A percentile compares a stretch with the other conserved stretches of the same genome.
Conservation (phyloP, 2,329 filamentous ascomycete genomes). For the Magnaporthiopsis incrustans region DNA sequence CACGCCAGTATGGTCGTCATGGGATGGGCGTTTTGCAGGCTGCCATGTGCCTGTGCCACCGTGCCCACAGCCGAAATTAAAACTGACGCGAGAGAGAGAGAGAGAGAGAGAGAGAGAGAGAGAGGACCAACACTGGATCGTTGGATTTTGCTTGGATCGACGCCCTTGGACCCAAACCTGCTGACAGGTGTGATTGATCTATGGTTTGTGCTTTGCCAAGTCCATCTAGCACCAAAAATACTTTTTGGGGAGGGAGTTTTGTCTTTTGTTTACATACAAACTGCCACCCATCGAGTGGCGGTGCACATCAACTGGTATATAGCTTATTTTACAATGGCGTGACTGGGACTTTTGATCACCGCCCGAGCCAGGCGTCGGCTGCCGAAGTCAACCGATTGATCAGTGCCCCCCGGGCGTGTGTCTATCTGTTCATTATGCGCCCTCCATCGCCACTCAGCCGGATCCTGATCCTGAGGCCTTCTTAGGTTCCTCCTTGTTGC, state of each 20-base stretch:
- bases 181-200: not conserved
- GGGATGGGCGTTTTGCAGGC: not conserved
- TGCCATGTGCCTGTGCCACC: not conserved
- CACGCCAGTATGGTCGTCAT: too few relatives aligned
- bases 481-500: conserved; percentile 17
- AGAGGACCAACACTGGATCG: too few relatives aligned
- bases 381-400: not conserved
- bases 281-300: not conserved
- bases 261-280: not conserved
- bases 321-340: not conserved
- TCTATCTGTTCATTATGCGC: not conserved
- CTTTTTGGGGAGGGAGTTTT: not conserved
- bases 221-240: not conserved
- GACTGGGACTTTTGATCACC: not conserved
- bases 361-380: not conserved
- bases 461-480: conserved; percentile 27
- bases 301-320: not conserved
- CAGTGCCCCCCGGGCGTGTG: not conserved
- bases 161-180: not conserved
- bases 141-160: not conserved
- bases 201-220: not conserved
- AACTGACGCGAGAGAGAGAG: too few relatives aligned
- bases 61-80: too few relatives aligned
- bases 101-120: too few relatives aligned
- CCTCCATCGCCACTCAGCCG: conserved; percentile 12